A percentile compares a stretch with the other conserved stretches of the same genome.
Evolutionary conservation across 2,329 filamentous ascomycete species (phyloP).

Genomic region (Hymenoscyphus fraxineus): DNA sequence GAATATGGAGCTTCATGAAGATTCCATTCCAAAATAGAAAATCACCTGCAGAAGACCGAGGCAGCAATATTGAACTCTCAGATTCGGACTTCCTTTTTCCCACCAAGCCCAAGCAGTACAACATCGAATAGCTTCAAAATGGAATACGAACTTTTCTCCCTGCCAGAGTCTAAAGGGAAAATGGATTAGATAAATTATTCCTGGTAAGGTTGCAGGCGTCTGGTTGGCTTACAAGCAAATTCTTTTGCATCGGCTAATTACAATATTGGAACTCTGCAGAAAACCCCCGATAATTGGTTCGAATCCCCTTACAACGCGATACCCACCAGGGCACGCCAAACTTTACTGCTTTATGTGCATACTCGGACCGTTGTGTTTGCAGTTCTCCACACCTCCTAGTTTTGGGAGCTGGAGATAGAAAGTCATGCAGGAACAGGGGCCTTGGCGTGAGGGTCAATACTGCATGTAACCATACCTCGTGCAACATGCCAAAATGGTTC

Average conservation of each 20-base stretch:
- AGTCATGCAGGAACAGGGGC: not conserved
- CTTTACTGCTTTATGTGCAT: not conserved
- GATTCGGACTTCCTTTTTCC: not conserved
- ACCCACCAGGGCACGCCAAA: not conserved
- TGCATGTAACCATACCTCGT: slow-evolving; percentile 3
- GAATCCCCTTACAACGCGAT: not conserved
- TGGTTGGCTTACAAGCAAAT: not conserved
- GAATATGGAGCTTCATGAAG: not conserved
- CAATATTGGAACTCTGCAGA: slow-evolving; percentile 3
- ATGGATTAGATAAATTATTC: not conserved
- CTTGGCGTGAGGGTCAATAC: not conserved
- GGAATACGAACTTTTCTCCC: not conserved
- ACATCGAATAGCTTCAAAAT: not conserved
- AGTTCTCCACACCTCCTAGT: not conserved
- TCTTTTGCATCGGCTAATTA: not conserved
- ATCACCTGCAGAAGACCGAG: not conserved
- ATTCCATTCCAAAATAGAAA: not conserved
- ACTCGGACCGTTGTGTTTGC: not conserved
- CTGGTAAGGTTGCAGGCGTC: not conserved
- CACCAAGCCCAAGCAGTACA: not conserved
- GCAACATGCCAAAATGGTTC: not conserved
- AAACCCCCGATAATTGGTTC: not conserved
- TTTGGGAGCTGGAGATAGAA: not conserved
- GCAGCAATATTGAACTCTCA: not conserved
- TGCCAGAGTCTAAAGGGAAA: not conserved